Evolutionary conservation across 306 rosid genomes (phyloP).

Genomic region (Carpinus viminea): DNA sequence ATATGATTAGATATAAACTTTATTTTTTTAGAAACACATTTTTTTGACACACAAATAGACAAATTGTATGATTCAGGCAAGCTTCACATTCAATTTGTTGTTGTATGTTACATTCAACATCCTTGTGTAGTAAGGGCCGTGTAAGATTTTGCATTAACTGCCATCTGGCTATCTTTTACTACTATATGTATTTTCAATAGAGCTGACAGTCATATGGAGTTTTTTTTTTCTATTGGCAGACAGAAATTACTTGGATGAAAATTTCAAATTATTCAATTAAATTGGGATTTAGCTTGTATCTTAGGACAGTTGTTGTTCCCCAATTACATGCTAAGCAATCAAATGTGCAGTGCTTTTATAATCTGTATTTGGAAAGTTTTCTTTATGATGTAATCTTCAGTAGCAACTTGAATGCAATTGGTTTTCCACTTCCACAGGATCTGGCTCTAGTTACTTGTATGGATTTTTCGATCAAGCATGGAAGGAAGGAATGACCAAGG

Average conservation of each 20-base stretch:
- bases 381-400: not conserved
- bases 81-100: not conserved
- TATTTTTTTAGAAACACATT: too few relatives aligned
- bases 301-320: too few relatives aligned
- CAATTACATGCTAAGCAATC: not conserved
- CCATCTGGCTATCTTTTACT: not conserved
- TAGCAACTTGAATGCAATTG: not conserved
- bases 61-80: too few relatives aligned
- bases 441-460: constrained; percentile 96
- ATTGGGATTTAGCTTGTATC: too few relatives aligned
- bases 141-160: not conserved
- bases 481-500: constrained; percentile 97
- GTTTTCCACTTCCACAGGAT: constrained; percentile 50
- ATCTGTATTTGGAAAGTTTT: too few relatives aligned
- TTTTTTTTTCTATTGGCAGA: too few relatives aligned
- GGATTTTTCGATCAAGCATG: constrained; percentile 97
- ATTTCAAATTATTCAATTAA: too few relatives aligned
- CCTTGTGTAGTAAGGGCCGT: not conserved
- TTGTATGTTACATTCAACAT: not conserved
- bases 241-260: not conserved
- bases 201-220: not conserved
- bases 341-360: not conserved
- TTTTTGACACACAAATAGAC: too few relatives aligned
- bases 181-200: not conserved
- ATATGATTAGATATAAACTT: too few relatives aligned